Conservation (phyloP, 345 rosid species). For the Hypericum perforatum region DNA sequence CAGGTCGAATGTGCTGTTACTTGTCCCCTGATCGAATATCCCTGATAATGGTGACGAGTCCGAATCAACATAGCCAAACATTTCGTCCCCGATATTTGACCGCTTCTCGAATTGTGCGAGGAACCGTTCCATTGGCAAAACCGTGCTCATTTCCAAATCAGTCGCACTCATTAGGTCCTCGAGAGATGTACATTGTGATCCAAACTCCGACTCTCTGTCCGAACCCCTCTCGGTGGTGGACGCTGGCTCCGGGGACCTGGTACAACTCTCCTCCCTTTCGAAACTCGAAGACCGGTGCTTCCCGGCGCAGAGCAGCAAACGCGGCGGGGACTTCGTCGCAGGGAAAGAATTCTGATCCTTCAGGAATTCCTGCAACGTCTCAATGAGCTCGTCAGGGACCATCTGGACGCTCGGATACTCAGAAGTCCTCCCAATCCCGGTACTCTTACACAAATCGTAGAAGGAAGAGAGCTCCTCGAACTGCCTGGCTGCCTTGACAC, state of each 20-base stretch:
- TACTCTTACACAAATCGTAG: constrained; percentile 40
- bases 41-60: constrained; percentile 20
- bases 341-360: constrained; percentile 68
- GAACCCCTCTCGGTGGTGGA: constrained; percentile 17
- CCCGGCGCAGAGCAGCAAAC: constrained; percentile 15
- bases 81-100: constrained; percentile 12
- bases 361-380: constrained; percentile 64
- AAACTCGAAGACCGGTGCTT: constrained; percentile 10
- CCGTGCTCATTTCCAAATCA: constrained; percentile 21
- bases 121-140: constrained; percentile 14
- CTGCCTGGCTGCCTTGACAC: constrained; percentile 56
- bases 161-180: constrained; percentile 45
- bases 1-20: constrained; percentile 18
- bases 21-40: constrained; percentile 14
- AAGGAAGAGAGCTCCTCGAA: constrained; percentile 54
- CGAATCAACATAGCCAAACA: constrained; percentile 13
- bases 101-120: constrained; percentile 27
- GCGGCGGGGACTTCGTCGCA: constrained; percentile 14
- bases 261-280: constrained; percentile 18
- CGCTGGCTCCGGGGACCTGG: constrained; percentile 15
- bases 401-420: constrained; percentile 73
- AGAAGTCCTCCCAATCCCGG: constrained; percentile 58
- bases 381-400: constrained; percentile 62
- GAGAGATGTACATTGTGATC: constrained; percentile 35
- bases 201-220: constrained; percentile 23